phyloP scores from a whole-genome alignment of 106 monocot genomes.

The Ottelia alismoides region DNA sequence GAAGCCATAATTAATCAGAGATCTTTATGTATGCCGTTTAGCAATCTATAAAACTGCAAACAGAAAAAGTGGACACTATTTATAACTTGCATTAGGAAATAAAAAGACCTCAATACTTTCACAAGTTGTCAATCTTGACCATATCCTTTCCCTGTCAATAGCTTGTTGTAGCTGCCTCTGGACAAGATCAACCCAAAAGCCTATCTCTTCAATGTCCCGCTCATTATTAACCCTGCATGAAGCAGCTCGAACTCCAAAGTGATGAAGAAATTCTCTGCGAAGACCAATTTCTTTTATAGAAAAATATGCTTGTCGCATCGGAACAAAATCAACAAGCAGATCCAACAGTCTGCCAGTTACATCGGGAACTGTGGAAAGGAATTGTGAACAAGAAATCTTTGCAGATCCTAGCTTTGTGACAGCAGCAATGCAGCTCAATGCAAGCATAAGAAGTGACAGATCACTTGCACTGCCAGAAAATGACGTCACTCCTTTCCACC shows the following conservation, averaged over 20 bases:
- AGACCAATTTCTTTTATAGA: constrained; percentile 81
- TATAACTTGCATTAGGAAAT: too few species aligned
- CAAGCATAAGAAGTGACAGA: constrained; percentile 62
- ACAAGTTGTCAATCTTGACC: constrained; percentile 94
- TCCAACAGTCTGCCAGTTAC: constrained; percentile 85
- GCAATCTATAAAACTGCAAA: too few species aligned
- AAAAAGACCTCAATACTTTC: constrained; percentile 99
- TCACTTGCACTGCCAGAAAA: constrained; percentile 30
- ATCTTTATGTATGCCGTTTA: too few species aligned
- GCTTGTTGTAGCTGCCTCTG: constrained; percentile 67
- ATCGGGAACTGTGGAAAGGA: constrained; percentile 67
- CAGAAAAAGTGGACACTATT: too few species aligned
- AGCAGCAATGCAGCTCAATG: constrained; percentile 76
- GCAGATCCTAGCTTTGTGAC: constrained; percentile 70
- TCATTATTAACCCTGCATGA: constrained; percentile 28
- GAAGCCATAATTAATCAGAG: too few species aligned
- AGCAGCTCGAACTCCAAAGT: constrained; percentile 91
- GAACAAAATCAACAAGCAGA: constrained; percentile 73
- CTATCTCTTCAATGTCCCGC: constrained; percentile 50
- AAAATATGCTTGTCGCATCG: constrained; percentile 56
- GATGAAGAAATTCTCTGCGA: constrained; percentile 74
- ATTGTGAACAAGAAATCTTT: constrained; percentile 74
- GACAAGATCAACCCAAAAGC: constrained; percentile 86
- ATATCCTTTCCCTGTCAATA: constrained; percentile 90
- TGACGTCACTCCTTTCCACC: constrained; percentile 29